A percentile compares a stretch with the other conserved stretches of the same genome.
These are phyloP conservation scores for Chiua virens DNA, from an alignment of 768 basidiomycete genomes.

Conservation along the genomic window DNA sequence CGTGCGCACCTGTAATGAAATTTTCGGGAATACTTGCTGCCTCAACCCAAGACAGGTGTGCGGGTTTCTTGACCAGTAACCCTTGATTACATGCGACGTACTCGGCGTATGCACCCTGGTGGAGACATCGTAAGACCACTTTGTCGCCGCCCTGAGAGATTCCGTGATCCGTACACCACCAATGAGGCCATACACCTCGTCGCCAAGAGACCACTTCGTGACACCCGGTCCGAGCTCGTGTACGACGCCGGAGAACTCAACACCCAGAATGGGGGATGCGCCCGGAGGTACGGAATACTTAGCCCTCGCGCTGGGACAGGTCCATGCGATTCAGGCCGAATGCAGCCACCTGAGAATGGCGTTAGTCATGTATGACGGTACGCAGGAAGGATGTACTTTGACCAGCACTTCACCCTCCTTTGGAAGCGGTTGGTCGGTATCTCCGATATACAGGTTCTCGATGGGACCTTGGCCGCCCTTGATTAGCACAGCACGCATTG, in stretches of 20 bases:
- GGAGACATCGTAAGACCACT: conserved; percentile 1
- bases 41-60: conserved; percentile 73
- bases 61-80: conserved; percentile 74
- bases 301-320: conserved; percentile 66
- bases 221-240: conserved; percentile 51
- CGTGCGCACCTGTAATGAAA: conserved; percentile 73
- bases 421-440: conserved; percentile 61
- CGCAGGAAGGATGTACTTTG: conserved; percentile 49
- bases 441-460: conserved; percentile 78
- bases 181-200: conserved; percentile 78
- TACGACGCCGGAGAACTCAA: conserved; percentile 80
- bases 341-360: conserved; percentile 56
- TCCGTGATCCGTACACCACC: conserved; percentile 61
- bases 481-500: conserved; percentile 79
- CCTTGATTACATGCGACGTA: conserved; percentile 68
- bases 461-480: conserved; percentile 73
- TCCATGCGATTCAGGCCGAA: conserved; percentile 95
- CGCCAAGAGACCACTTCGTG: conserved; percentile 56
- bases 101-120: conserved; percentile 88
- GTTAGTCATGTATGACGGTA: not conserved
- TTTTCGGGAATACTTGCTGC: conserved; percentile 88
- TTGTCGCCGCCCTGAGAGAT: not conserved
- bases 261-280: conserved; percentile 73
- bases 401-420: conserved; percentile 68
- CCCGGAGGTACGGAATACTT: conserved; percentile 79